phyloP scores from a whole-genome alignment of 2,329 filamentous ascomycete genomes.

The Davidsoniella eucalypti region DNA sequence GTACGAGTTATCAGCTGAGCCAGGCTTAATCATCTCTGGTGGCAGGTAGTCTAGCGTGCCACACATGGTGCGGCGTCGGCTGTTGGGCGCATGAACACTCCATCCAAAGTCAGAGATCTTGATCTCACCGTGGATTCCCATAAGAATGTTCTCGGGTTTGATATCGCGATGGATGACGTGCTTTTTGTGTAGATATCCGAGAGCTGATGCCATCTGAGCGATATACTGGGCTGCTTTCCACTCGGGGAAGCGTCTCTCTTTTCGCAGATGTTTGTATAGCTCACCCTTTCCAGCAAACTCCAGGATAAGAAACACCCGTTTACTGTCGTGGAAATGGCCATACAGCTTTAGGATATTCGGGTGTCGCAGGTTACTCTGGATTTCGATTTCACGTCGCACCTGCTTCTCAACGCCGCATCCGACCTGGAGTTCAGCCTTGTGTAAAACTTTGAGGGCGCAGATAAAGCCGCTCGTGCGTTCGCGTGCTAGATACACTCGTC shows the following conservation, averaged over 20 bases:
- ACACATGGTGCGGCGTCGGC: conserved; percentile 85
- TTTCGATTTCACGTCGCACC: conserved; percentile 75
- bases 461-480: conserved; percentile 67
- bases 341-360: conserved; percentile 73
- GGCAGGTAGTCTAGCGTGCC: conserved; percentile 95
- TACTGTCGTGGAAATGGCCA: conserved; percentile 78
- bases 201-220: conserved; percentile 76
- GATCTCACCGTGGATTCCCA: conserved; percentile 93
- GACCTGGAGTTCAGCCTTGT: conserved; percentile 68
- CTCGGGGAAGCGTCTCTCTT: conserved; percentile 65
- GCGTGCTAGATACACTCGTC: conserved; percentile 68
- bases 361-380: conserved; percentile 73
- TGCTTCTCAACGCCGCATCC: conserved; percentile 63
- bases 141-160: conserved; percentile 93
- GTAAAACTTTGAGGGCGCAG: conserved; percentile 71
- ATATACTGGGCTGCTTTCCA: conserved; percentile 78
- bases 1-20: conserved; percentile 72
- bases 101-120: conserved; percentile 98
- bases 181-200: conserved; percentile 87
- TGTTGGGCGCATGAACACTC: conserved; percentile 95
- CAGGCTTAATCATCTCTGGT: conserved; percentile 87
- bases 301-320: conserved; percentile 73
- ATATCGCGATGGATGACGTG: conserved; percentile 96
- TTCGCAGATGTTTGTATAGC: conserved; percentile 71
- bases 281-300: conserved; percentile 78